Evolutionary conservation across 2,329 filamentous ascomycete genomes (phyloP).

Genomic region (Colletotrichum siamense): DNA sequence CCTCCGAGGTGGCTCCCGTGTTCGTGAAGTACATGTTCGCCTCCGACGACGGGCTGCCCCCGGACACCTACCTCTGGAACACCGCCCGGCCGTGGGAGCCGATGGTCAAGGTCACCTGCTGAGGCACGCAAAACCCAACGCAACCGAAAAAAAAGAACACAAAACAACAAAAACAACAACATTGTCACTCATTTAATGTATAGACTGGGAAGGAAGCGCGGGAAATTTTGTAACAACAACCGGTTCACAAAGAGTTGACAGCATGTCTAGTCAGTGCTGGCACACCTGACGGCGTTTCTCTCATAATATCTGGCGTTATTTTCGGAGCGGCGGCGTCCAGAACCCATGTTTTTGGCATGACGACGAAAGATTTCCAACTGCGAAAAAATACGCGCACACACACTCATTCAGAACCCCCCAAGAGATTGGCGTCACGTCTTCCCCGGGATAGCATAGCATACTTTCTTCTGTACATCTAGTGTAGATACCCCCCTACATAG

Average conservation of each 20-base stretch:
- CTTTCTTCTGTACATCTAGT: slow-evolving; percentile 1
- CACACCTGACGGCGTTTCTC: not conserved
- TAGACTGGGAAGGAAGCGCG: not conserved
- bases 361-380: not conserved
- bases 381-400: not conserved
- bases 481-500: not conserved
- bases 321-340: not conserved
- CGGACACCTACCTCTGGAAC: slow-evolving; percentile 47
- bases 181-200: not conserved
- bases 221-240: not conserved
- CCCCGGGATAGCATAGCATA: not conserved
- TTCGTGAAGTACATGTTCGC: slow-evolving; percentile 39
- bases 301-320: not conserved
- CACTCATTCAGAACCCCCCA: not conserved
- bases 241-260: not conserved
- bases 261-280: not conserved
- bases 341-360: not conserved
- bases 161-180: not conserved
- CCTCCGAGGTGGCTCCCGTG: slow-evolving; percentile 31
- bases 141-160: not conserved
- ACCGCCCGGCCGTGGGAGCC: slow-evolving; percentile 46
- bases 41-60: slow-evolving; percentile 31
- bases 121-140: not conserved
- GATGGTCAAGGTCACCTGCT: slow-evolving; percentile 45
- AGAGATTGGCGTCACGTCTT: not conserved